Base-by-base conservation (phyloP, 2,329 filamentous ascomycete species). In the Penicillium palitans region DNA sequence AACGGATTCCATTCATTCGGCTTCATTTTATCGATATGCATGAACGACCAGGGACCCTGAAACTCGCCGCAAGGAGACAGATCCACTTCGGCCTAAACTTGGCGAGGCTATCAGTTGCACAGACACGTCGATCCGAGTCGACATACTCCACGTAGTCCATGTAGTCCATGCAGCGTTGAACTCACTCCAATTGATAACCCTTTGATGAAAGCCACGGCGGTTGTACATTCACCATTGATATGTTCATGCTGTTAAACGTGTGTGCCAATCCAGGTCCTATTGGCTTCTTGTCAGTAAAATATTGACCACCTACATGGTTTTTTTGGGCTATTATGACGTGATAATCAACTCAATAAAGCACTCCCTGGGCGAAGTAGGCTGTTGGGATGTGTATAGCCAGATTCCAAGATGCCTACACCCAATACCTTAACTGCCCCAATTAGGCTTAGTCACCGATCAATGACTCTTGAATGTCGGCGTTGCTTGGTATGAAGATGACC, bases 1-100 rank as follows among this genome's bases (percentile, higher is more conserved):
- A 45, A 46, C 24, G 9, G 19, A 41, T 15, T 35, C 15, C 12
- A 17, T 17, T 42, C 10, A 3, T 40, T 33, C 51, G 29, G 21
- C 48, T 52, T 39, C 39, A 42, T 41, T 57, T 52, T 15, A 44
- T 21, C 40, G 21, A 53, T 8, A 29, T 41, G 49, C 42, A 47
- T 13, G 24, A 40, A 31, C 19, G 48, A 31, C 53, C 31, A 56
- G 48, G 50, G 42, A 21, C 39, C 49, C n/a, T 42, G 44, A 48
- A 54, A 54, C 50, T 46, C 44, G 29, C 50, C 50, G 50, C 17
- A 33, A 47, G 25, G 17, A 27, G 29, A 52, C 35, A 48, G 31
- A 33, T 37, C 35, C 21, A 39, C 10, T 33, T 42, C 17, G 29
- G 21, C 12, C 12, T 37, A 31, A 44, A 35, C 39, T 51, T 24